phyloP scores from a whole-genome alignment of 495 filamentous ascomycete species.

The Aspergillus bertholletiae region DNA sequence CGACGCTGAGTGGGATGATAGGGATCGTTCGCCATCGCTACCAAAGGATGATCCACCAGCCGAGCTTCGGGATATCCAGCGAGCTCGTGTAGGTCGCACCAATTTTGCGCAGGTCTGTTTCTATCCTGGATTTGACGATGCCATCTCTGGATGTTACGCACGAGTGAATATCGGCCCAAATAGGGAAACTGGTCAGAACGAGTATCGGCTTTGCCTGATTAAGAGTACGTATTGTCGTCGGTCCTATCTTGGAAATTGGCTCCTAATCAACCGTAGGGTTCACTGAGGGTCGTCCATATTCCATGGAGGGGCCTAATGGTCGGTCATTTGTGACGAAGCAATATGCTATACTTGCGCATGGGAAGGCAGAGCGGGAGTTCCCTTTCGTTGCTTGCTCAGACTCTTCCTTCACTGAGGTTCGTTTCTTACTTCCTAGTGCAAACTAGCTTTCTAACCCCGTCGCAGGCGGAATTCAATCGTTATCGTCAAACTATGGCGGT shows the following conservation, averaged over 20 bases:
- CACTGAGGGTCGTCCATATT: constrained; percentile 72
- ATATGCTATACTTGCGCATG: constrained; percentile 70
- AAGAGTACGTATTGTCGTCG: constrained; percentile 56
- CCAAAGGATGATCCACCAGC: constrained; percentile 58
- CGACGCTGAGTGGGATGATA: constrained; percentile 71
- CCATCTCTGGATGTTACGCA: constrained; percentile 73
- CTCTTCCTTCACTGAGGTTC: constrained; percentile 67
- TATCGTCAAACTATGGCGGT: constrained; percentile 71
- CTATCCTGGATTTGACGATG: constrained; percentile 80
- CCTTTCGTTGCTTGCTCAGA: constrained; percentile 84
- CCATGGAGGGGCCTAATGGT: constrained; percentile 65
- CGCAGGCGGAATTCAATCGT: constrained; percentile 74
- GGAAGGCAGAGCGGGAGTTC: constrained; percentile 71
- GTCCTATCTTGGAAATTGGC: constrained; percentile 27
- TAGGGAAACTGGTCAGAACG: constrained; percentile 58
- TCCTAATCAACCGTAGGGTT: constrained; percentile 53
- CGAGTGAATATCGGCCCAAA: constrained; percentile 77
- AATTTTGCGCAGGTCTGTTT: constrained; percentile 86
- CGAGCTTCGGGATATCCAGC: constrained; percentile 75
- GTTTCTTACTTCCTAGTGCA: constrained; percentile 10
- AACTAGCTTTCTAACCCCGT: constrained; percentile 20
- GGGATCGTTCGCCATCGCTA: constrained; percentile 37
- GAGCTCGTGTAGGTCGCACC: constrained; percentile 72
- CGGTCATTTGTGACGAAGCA: constrained; percentile 71
- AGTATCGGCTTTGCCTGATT: constrained; percentile 83